Evolutionary conservation across 352 stramenopile genomes (phyloP), one percentile per base, ranked within the genome.

Genomic region (Pythium monospermum): DNA sequence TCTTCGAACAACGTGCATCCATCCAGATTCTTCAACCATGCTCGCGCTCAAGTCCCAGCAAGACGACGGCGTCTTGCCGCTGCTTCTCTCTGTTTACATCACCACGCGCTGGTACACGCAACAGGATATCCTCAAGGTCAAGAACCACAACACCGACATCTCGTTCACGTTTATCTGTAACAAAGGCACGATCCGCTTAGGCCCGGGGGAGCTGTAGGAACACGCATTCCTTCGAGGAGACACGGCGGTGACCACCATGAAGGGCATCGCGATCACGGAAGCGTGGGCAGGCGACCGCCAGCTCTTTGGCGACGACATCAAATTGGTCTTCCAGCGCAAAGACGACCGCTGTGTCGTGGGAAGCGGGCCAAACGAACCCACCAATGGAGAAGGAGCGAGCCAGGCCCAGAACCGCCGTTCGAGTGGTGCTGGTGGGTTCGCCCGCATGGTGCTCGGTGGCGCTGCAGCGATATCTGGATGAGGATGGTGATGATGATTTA

Each of bases 91-190:
- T 23, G 26, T 49, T 4, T 36, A 27, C 26, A 25, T 49, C 25
- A 37, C 26, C 13, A 39, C 7, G 26, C 42, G 42, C 4, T 49
- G 42, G 42, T 38, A 39, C 42, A 37, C 42, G 3, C 6, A 19
- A 8, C 45, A 52, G 30, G 33, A 52, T 11, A 28, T 52, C 3
- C 45, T 52, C 45, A 52, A 40, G 32, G 33, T 52, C 45, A 52
- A 52, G 45, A 52, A 52, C 45, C 19, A 52, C 32, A 42, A 41
- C 31, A 18, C 10, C 18, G 32, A 52, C 19, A 31, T 42, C 11
- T 23, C 31, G 32, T 31, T 52, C 30, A 30, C 13, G 4, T 30
- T 52, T 32, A 22, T 16, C 1, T 32, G 45, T 28, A 32, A 41
- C 45, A 52, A 52, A 19, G 45, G 45, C 11, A 21, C 12, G 6